Conservation (phyloP, 352 stramenopile genomes). For the Phytophthora boehmeriae region DNA sequence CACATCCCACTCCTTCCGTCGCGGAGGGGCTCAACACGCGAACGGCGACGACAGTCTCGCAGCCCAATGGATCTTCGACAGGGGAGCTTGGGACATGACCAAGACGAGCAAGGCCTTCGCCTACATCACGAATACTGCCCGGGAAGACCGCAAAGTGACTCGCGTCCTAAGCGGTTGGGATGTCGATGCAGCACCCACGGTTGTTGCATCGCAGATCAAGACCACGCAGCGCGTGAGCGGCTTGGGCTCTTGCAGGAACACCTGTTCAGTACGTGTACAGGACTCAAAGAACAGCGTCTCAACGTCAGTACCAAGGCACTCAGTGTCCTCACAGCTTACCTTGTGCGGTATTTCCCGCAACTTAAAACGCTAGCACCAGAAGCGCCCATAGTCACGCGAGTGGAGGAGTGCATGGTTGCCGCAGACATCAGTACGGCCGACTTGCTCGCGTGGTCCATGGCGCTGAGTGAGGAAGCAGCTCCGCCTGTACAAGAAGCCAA, state of each 20-base stretch:
- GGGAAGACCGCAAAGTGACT: slow-evolving; percentile 12
- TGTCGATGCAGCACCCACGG: neutral
- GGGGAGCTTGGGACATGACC: slow-evolving; percentile 33
- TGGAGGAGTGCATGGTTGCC: slow-evolving; percentile 5
- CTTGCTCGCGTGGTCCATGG: slow-evolving; percentile 8
- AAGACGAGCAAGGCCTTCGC: slow-evolving; percentile 35
- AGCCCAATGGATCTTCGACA: slow-evolving; percentile 37
- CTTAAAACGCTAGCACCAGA: neutral
- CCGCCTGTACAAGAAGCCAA: neutral
- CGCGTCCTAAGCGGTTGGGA: slow-evolving; percentile 22
- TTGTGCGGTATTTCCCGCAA: slow-evolving; percentile 14
- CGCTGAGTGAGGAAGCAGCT: neutral
- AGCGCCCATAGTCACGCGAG: slow-evolving; percentile 1
- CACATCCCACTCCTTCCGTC: slow-evolving; percentile 34
- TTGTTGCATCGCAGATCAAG: neutral
- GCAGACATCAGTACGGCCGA: neutral
- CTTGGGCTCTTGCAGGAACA: slow-evolving; percentile 2
- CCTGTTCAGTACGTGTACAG: slow-evolving; percentile 12
- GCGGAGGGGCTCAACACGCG: slow-evolving; percentile 30
- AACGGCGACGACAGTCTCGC: slow-evolving; percentile 13
- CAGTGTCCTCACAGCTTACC: slow-evolving; percentile 14
- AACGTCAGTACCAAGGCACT: slow-evolving; percentile 19
- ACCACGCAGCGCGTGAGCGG: slow-evolving; percentile 8
- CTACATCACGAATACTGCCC: slow-evolving; percentile 19
- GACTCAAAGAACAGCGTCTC: slow-evolving; percentile 1